phyloP scores from a whole-genome alignment of 2,329 filamentous ascomycete genomes.

The Aspergillus sp. region DNA sequence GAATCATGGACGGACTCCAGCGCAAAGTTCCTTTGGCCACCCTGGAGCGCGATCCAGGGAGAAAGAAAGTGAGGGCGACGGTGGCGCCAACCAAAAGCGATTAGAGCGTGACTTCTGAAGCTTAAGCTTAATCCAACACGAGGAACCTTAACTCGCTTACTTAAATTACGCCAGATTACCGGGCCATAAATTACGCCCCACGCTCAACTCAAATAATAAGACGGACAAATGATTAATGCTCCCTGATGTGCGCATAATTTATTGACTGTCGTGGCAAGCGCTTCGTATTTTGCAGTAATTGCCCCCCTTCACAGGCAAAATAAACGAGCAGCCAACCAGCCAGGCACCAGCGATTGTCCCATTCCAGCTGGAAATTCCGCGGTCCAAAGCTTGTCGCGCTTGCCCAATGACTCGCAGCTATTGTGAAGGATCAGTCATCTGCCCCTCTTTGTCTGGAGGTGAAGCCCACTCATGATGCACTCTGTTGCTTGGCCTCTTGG shows the following conservation, averaged over 20 bases:
- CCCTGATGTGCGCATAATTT: too few relatives aligned
- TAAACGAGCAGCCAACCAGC: conserved; percentile 5
- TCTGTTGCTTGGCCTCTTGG: not conserved
- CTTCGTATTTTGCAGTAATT: too few relatives aligned
- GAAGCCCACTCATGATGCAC: not conserved
- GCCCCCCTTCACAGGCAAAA: not conserved
- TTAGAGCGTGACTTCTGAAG: conserved; percentile 37
- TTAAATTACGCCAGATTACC: conserved; percentile 28
- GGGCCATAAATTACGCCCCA: conserved; percentile 5
- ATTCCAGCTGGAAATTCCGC: not conserved
- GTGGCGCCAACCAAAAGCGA: conserved; percentile 23
- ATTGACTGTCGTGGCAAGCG: too few relatives aligned
- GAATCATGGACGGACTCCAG: not conserved
- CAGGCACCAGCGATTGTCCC: not conserved
- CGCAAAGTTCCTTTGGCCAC: not conserved
- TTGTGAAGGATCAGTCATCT: conserved; percentile 15
- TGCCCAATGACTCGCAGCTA: not conserved
- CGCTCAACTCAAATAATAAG: too few relatives aligned
- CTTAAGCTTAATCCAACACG: conserved; percentile 49
- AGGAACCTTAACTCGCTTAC: conserved; percentile 35
- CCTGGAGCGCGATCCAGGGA: not conserved
- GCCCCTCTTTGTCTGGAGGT: not conserved
- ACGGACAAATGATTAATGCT: too few relatives aligned
- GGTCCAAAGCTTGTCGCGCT: not conserved
- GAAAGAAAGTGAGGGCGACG: not conserved